A percentile compares a stretch with the other conserved stretches of the same genome.
phyloP scores from a whole-genome alignment of 202 grass and related monocot genomes.

The Saccharum hybrid region DNA sequence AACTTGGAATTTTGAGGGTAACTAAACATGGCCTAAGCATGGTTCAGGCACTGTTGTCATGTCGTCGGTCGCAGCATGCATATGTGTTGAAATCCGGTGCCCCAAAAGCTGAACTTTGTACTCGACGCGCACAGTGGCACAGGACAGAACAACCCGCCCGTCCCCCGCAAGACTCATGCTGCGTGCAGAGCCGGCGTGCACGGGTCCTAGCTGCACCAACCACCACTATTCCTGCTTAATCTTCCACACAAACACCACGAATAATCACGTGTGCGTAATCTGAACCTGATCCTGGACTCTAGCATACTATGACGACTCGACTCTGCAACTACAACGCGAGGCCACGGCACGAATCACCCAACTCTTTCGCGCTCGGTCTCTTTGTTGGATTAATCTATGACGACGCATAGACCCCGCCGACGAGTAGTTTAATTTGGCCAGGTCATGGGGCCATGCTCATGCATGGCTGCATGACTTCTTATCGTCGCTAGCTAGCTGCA shows the following conservation, averaged over 20 bases:
- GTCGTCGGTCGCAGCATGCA: neutral
- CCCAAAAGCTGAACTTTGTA: constrained; percentile 1
- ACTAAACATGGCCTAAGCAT: too few relatives aligned
- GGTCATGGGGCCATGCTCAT: constrained; percentile 7
- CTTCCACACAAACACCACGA: neutral
- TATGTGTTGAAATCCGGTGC: neutral
- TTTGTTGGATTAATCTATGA: constrained; percentile 24
- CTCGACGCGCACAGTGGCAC: neutral
- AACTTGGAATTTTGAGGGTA: too few relatives aligned
- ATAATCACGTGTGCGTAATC: neutral
- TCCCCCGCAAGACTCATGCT: constrained; percentile 35
- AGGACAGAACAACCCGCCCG: constrained; percentile 19
- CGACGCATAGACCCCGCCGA: neutral
- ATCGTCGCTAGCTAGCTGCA: too few relatives aligned
- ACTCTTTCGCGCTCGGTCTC: neutral
- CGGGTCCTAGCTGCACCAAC: neutral
- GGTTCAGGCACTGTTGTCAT: neutral
- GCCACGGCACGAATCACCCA: constrained; percentile 34
- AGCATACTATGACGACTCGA: neutral
- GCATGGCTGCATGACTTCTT: neutral
- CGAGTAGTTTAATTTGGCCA: neutral
- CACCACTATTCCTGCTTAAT: constrained; percentile 20
- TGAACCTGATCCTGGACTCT: constrained; percentile 40
- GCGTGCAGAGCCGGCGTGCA: neutral
- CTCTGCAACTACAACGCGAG: neutral